These are phyloP conservation scores for Eutypa lata DNA, from an alignment of 2,329 filamentous ascomycete species.

Conservation along the genomic window DNA sequence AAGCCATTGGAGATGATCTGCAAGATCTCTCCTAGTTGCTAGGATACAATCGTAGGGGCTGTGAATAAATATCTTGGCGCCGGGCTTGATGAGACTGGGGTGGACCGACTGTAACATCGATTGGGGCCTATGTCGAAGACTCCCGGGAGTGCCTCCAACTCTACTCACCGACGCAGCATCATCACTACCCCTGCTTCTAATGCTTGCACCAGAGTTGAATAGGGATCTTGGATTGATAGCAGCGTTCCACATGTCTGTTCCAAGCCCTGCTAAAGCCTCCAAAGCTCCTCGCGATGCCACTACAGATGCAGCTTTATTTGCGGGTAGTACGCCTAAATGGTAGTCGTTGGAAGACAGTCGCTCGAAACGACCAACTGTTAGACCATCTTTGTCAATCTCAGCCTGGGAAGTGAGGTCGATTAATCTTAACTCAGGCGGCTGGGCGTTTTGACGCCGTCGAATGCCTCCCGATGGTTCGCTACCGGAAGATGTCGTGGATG, in stretches of 20 bases:
- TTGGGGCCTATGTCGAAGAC: slow-evolving; percentile 26
- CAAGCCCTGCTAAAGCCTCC: slow-evolving; percentile 69
- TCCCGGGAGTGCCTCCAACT: slow-evolving; percentile 35
- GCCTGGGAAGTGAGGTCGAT: slow-evolving; percentile 87
- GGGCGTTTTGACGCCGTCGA: slow-evolving; percentile 70
- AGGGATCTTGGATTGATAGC: slow-evolving; percentile 83
- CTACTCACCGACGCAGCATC: slow-evolving; percentile 55
- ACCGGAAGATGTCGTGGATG: slow-evolving; percentile 46
- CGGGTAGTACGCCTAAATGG: slow-evolving; percentile 80
- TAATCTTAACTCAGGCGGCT: slow-evolving; percentile 83
- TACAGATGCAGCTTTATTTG: slow-evolving; percentile 62
- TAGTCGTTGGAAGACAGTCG: slow-evolving; percentile 86
- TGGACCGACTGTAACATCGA: slow-evolving; percentile 40
- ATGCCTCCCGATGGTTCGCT: slow-evolving; percentile 64
- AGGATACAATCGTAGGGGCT: slow-evolving; percentile 97
- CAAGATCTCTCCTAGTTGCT: slow-evolving; percentile 79
- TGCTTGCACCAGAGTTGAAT: slow-evolving; percentile 82
- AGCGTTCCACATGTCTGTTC: slow-evolving; percentile 82
- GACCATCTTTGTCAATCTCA: slow-evolving; percentile 80
- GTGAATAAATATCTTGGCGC: slow-evolving; percentile 81
- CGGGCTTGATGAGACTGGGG: slow-evolving; percentile 52
- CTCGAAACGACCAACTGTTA: slow-evolving; percentile 84
- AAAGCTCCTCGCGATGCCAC: slow-evolving; percentile 67
- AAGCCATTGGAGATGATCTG: slow-evolving; percentile 84
- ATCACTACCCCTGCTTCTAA: slow-evolving; percentile 59